phyloP scores from a whole-genome alignment of 805 yeast species.

The Clavispora vitiphila region DNA sequence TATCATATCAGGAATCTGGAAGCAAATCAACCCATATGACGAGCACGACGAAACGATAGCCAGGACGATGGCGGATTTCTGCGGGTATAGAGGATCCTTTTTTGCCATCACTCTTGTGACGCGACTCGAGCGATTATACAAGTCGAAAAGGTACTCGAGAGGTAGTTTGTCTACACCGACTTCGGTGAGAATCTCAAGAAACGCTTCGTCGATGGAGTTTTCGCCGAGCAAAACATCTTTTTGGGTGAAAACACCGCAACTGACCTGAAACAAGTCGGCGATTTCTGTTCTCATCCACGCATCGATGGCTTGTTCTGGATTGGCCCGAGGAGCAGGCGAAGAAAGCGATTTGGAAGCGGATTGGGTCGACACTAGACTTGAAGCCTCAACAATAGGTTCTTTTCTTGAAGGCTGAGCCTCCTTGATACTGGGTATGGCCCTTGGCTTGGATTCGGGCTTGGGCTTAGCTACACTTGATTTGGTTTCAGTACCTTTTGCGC shows the following conservation, averaged over 20 bases:
- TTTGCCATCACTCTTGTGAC: constrained; percentile 39
- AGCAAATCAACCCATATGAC: constrained; percentile 63
- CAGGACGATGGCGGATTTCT: constrained; percentile 38
- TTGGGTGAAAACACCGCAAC: background rate
- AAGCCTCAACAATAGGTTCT: background rate
- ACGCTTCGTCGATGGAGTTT: constrained; percentile 43
- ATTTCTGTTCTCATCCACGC: constrained; percentile 40
- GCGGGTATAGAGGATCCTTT: constrained; percentile 33
- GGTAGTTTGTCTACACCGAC: constrained; percentile 43
- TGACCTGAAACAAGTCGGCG: constrained; percentile 23
- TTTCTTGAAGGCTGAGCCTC: constrained; percentile 1
- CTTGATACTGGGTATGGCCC: no score
- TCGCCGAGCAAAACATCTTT: constrained; percentile 18
- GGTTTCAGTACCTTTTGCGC: constrained; percentile 2
- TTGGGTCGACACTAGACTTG: background rate
- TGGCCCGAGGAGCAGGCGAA: background rate
- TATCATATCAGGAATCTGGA: constrained; percentile 66
- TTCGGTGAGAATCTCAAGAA: constrained; percentile 55
- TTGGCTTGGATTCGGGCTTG: no score
- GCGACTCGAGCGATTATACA: constrained; percentile 40
- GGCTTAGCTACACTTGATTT: background rate
- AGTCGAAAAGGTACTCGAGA: constrained; percentile 41
- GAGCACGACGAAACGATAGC: constrained; percentile 47
- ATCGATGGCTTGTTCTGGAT: constrained; percentile 20
- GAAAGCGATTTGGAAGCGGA: background rate